Percentiles rank a stretch among this genome's conserved stretches.
These are phyloP conservation scores for Naumovozyma baii DNA, from an alignment of 805 yeast species.

Conservation along the genomic window DNA sequence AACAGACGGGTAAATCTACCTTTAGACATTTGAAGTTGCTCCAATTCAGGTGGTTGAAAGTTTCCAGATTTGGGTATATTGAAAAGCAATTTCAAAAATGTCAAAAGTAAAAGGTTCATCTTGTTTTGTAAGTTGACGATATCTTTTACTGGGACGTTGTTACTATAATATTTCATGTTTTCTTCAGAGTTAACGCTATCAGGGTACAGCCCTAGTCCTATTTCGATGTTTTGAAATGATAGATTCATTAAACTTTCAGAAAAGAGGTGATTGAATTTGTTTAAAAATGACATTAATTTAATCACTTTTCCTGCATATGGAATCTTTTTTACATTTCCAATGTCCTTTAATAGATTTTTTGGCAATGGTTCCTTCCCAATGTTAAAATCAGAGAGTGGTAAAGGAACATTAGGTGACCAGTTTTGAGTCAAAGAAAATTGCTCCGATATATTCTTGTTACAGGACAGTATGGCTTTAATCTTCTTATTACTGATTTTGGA, in stretches of 20 bases:
- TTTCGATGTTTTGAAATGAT: slow-evolving; percentile 26
- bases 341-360: background rate
- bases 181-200: too few species aligned
- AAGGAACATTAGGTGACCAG: slow-evolving; percentile 25
- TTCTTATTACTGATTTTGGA: background rate
- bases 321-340: slow-evolving; percentile 9
- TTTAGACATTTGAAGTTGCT: slow-evolving; percentile 12
- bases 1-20: slow-evolving; percentile 11
- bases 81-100: slow-evolving; percentile 19
- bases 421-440: slow-evolving; percentile 4
- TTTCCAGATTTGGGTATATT: slow-evolving; percentile 9
- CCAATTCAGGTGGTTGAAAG: slow-evolving; percentile 4
- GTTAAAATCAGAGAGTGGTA: slow-evolving; percentile 14
- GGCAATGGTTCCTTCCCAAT: too few species aligned
- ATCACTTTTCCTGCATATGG: slow-evolving; percentile 24
- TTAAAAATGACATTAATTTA: slow-evolving; percentile 25
- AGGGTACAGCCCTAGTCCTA: slow-evolving; percentile 24
- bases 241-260: slow-evolving; percentile 16
- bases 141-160: slow-evolving; percentile 5
- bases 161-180: slow-evolving; percentile 4
- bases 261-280: slow-evolving; percentile 20
- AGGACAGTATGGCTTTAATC: background rate
- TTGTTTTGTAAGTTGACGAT: slow-evolving; percentile 18
- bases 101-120: slow-evolving; percentile 22
- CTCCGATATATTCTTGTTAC: background rate